Evolutionary conservation across 805 yeast species (phyloP), one percentile per base, ranked within the genome.

Genomic region (Schwanniomyces pseudopolymorphus): DNA sequence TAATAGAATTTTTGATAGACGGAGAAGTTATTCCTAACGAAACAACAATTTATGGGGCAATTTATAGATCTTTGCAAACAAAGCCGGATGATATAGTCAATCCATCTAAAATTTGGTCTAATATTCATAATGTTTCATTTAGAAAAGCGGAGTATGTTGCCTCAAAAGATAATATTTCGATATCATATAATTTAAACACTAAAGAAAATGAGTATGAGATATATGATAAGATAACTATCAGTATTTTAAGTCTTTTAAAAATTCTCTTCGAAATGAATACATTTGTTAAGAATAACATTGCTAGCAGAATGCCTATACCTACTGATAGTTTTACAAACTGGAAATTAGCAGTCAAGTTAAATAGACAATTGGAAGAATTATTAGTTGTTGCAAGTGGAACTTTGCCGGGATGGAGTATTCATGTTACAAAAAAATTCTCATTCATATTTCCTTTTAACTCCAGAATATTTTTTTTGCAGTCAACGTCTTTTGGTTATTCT

Each of bases 401-500:
- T 2, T 61, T 92, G 35, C 98, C 98, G 0, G 79, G 79, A 6
- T 92, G 98, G 98, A 78, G 85, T 17, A 78, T 87, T 28, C 77
- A 79, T 48, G 67, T 89, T n/a, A 83, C 96, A 0, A 75, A 84
- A 44, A 75, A 80, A 16, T 89, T 77, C 56, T 89, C 96, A 10
- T 92, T 92, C 55, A 59, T 92, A 39, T 89, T 89, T 58, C 96
- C 98, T 0, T 68, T 92, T 38, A 94, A 85, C 42, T 81, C 94
- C 0, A 76, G 97, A 48, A 73, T 87, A 37, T 78, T 83, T 52
- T 89, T 88, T 57, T 65, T 92, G 45, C 92, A 87, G 54, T 83
- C 91, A 6, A 89, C 97, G 0, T 90, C 97, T 0, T 91, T 87
- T 69, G 98, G 98, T 0, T 85, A 88, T 60, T 86, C 95, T 1